phyloP scores from a whole-genome alignment of 2,329 filamentous ascomycete genomes.

The Apiospora kogelbergensis region DNA sequence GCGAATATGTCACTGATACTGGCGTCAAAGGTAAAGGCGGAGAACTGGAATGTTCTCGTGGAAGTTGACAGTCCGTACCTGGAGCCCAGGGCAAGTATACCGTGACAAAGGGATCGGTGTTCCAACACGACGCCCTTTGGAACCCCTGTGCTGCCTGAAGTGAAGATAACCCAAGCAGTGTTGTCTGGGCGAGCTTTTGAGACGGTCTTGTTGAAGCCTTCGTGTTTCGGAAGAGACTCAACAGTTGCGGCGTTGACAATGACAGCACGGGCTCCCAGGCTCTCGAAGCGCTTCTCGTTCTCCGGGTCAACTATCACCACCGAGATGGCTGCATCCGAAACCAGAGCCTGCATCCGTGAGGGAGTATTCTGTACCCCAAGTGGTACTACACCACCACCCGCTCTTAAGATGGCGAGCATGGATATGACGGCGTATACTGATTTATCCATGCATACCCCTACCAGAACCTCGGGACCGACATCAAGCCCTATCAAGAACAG shows the following conservation, averaged over 20 bases:
- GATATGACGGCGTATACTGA: not conserved
- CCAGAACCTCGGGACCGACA: not conserved
- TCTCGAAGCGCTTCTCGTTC: not conserved
- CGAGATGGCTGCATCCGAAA: too few species aligned
- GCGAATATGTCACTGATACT: slow-evolving; percentile 7
- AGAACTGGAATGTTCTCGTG: not conserved
- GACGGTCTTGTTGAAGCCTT: too few species aligned
- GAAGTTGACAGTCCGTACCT: not conserved
- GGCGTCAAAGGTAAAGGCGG: slow-evolving; percentile 7
- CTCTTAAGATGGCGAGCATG: not conserved
- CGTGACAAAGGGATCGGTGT: not conserved
- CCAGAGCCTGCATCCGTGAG: too few species aligned
- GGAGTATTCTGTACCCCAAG: not conserved
- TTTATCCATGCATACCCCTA: slow-evolving; percentile 1
- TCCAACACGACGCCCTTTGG: not conserved
- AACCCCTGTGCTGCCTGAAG: slow-evolving; percentile 1
- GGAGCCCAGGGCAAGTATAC: not conserved
- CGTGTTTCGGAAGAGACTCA: not conserved
- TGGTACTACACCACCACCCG: not conserved
- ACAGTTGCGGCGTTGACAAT: not conserved
- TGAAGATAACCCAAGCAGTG: slow-evolving; percentile 1
- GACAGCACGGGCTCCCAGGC: not conserved
- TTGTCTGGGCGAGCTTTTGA: not conserved
- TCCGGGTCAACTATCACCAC: not conserved
- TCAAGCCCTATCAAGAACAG: not conserved